Conservation (phyloP, 768 basidiomycete genomes). For the Cystobasidiopsis lactophilus region DNA sequence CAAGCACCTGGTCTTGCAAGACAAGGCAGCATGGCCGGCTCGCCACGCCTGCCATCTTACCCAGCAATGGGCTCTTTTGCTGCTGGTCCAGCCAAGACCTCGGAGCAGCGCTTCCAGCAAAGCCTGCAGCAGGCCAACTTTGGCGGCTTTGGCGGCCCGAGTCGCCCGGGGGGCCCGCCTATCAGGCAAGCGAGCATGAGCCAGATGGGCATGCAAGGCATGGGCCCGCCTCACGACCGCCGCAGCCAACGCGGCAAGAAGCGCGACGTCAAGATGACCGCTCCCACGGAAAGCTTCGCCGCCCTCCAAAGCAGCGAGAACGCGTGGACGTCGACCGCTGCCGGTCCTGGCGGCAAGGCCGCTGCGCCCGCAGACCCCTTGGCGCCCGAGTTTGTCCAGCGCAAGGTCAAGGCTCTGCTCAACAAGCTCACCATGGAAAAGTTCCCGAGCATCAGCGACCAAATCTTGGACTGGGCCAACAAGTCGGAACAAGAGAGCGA, state of each 20-base stretch:
- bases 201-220: slow-evolving; percentile 23
- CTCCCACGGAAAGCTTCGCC: slow-evolving; percentile 39
- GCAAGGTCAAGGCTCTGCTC: slow-evolving; percentile 72
- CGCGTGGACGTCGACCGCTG: slow-evolving; percentile 45
- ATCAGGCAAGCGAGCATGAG: slow-evolving; percentile 63
- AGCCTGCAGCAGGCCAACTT: slow-evolving; percentile 10
- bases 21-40: no score
- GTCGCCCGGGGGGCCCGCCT: slow-evolving; percentile 29
- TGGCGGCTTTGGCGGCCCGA: slow-evolving; percentile 9
- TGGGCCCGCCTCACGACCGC: slow-evolving; percentile 42
- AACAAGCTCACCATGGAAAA: slow-evolving; percentile 95
- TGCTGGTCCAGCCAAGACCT: neutral
- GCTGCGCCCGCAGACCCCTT: slow-evolving; percentile 30
- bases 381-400: slow-evolving; percentile 66
- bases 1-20: no score
- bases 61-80: slow-evolving; percentile 21
- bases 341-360: slow-evolving; percentile 16
- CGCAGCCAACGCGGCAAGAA: slow-evolving; percentile 23
- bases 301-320: slow-evolving; percentile 61
- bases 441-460: slow-evolving; percentile 83
- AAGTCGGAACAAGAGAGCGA: slow-evolving; percentile 78
- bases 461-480: slow-evolving; percentile 90
- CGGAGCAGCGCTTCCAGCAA: slow-evolving; percentile 15
- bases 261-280: slow-evolving; percentile 7
- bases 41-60: neutral